Evolutionary conservation across 805 yeast genomes (phyloP).

Genomic region (Metschnikowia koreensis): DNA sequence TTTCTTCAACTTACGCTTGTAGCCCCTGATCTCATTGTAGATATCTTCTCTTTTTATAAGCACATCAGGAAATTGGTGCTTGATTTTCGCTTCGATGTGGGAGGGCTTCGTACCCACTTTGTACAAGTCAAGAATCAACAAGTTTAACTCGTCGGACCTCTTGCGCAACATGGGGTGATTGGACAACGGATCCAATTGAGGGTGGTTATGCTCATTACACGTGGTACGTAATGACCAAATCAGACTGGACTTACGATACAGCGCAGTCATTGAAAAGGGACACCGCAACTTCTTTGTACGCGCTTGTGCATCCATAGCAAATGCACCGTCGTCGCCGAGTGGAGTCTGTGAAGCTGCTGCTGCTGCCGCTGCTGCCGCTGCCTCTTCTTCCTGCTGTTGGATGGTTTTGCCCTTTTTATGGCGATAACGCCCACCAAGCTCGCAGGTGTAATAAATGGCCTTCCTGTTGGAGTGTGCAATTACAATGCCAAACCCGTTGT

Average conservation of each 20-base stretch:
- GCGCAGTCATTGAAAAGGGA: conserved; percentile 60
- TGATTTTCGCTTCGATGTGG: conserved; percentile 50
- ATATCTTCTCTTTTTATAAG: conserved; percentile 57
- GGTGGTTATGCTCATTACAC: conserved; percentile 58
- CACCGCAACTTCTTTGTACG: conserved; percentile 54
- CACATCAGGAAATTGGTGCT: conserved; percentile 51
- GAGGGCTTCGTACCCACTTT: conserved; percentile 56
- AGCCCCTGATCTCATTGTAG: conserved; percentile 55
- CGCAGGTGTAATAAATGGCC: conserved; percentile 60
- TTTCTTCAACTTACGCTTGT: conserved; percentile 49
- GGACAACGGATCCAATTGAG: conserved; percentile 53
- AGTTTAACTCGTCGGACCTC: conserved; percentile 50
- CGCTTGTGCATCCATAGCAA: conserved; percentile 39
- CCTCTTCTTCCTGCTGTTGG: conserved; percentile 23
- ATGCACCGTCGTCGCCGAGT: conserved; percentile 31
- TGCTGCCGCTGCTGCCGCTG: background rate
- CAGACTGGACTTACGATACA: conserved; percentile 47
- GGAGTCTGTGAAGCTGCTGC: conserved; percentile 9
- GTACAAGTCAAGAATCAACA: conserved; percentile 50
- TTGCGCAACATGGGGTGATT: conserved; percentile 59
- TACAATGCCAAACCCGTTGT: conserved; percentile 58
- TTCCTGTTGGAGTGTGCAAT: conserved; percentile 58
- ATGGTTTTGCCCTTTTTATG: conserved; percentile 41
- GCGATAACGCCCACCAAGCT: conserved; percentile 55
- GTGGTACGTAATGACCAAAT: conserved; percentile 54